A percentile compares a stretch with the other conserved stretches of the same genome.
These are phyloP conservation scores for Bidens hawaiensis DNA, from an alignment of 140 eudicot species.

Conservation along the genomic window DNA sequence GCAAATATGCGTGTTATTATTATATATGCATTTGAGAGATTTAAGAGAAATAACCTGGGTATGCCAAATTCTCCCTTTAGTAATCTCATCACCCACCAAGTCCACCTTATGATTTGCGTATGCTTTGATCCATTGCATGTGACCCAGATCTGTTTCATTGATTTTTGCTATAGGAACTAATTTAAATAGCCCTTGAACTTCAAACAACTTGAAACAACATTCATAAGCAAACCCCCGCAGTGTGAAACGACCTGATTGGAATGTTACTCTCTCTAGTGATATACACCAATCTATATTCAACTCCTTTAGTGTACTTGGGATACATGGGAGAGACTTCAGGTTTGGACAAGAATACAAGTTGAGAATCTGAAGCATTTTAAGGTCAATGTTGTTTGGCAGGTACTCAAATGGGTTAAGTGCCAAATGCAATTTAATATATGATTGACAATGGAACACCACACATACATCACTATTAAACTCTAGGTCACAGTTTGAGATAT, in stretches of 20 bases:
- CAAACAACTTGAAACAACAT: constrained; percentile 7
- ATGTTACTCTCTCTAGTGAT: constrained; percentile 11
- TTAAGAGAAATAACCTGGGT: constrained; percentile 11
- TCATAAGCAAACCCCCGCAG: neutral
- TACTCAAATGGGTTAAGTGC: neutral
- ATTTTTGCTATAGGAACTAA: neutral
- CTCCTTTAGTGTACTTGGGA: constrained; percentile 13
- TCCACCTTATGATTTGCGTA: neutral
- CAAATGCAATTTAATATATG: neutral
- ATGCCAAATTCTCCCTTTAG: neutral
- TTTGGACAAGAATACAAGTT: neutral
- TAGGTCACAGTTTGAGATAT: neutral
- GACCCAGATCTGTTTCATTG: neutral
- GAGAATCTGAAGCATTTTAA: constrained; percentile 11
- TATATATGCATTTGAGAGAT: neutral
- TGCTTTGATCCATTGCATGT: constrained; percentile 15
- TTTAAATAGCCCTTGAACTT: constrained; percentile 16
- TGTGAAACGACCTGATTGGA: neutral
- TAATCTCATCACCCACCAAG: neutral
- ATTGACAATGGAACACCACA: neutral
- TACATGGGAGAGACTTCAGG: constrained; percentile 6
- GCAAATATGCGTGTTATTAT: too few relatives aligned
- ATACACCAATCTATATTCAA: neutral
- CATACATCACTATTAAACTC: neutral
- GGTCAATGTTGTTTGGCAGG: constrained; percentile 7